Conservation (phyloP, 345 rosid genomes). For the Arabidopsis thaliana region DNA sequence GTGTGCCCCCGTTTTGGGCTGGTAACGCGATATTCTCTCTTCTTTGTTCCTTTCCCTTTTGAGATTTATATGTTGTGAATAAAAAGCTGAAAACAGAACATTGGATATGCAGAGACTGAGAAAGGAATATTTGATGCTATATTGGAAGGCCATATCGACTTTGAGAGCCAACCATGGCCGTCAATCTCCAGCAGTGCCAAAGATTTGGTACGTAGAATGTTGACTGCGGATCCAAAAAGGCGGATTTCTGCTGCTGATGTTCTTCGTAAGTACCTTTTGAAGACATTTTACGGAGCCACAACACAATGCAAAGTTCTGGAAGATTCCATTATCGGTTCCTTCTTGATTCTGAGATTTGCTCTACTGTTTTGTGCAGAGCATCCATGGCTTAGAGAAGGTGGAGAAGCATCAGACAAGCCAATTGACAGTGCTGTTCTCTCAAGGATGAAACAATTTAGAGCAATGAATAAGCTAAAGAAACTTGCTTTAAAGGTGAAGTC, state of each 20-base stretch:
- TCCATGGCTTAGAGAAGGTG: slow-evolving; percentile 77
- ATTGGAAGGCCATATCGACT: slow-evolving; percentile 79
- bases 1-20: slow-evolving; percentile 96
- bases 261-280: slow-evolving; percentile 59
- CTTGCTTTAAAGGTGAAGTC: slow-evolving; percentile 81
- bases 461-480: slow-evolving; percentile 93
- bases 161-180: slow-evolving; percentile 88
- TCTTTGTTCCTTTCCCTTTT: slow-evolving; percentile 12
- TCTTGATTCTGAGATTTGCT: slow-evolving; percentile 17
- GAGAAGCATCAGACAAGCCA: slow-evolving; percentile 87
- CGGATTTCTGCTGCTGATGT: slow-evolving; percentile 84
- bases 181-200: slow-evolving; percentile 85
- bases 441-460: slow-evolving; percentile 96
- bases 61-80: not conserved
- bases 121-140: slow-evolving; percentile 84
- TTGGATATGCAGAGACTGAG: slow-evolving; percentile 67
- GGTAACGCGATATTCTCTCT: slow-evolving; percentile 45
- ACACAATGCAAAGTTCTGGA: not conserved
- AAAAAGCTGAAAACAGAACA: not conserved
- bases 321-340: not conserved
- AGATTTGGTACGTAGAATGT: slow-evolving; percentile 80
- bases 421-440: slow-evolving; percentile 88
- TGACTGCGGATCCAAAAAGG: slow-evolving; percentile 74
- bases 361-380: slow-evolving; percentile 53
- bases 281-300: slow-evolving; percentile 1